Evolutionary conservation across 2,329 filamentous ascomycete genomes (phyloP).

Genomic region (Colletotrichum destructivum): DNA sequence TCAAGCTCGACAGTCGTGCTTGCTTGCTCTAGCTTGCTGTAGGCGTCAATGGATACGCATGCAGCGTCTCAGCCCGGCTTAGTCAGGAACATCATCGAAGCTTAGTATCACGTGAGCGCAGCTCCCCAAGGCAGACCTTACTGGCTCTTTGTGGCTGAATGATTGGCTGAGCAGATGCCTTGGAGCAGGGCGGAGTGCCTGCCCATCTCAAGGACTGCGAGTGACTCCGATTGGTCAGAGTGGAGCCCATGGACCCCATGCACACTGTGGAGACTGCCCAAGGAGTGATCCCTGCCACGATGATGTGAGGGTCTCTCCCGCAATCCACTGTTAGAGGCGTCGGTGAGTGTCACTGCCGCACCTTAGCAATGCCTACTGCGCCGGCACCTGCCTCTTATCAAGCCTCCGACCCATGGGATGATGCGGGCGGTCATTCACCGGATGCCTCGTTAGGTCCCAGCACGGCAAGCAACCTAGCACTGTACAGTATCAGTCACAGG

Average conservation of each 20-base stretch:
- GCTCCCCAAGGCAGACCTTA: not conserved
- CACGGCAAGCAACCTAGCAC: constrained; percentile 35
- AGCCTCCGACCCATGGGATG: constrained; percentile 35
- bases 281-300: constrained; percentile 33
- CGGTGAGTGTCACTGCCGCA: constrained; percentile 1
- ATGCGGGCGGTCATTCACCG: constrained; percentile 39
- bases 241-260: constrained; percentile 4
- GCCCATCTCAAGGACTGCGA: constrained; percentile 29
- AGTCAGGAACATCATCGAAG: constrained; percentile 28
- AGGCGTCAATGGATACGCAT: constrained; percentile 45
- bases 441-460: constrained; percentile 40
- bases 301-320: constrained; percentile 41
- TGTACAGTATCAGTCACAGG: constrained; percentile 40
- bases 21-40: constrained; percentile 35
- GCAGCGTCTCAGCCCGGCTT: constrained; percentile 43
- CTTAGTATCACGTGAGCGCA: not conserved
- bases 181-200: constrained; percentile 38
- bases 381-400: constrained; percentile 43
- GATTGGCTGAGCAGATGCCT: constrained; percentile 29
- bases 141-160: not conserved
- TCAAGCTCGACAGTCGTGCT: constrained; percentile 11
- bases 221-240: constrained; percentile 28
- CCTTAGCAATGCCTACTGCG: constrained; percentile 19
- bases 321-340: constrained; percentile 40
- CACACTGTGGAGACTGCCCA: constrained; percentile 21